Base-by-base conservation (phyloP, 129 eudicot genomes). In the Saussurea involucrata region DNA sequence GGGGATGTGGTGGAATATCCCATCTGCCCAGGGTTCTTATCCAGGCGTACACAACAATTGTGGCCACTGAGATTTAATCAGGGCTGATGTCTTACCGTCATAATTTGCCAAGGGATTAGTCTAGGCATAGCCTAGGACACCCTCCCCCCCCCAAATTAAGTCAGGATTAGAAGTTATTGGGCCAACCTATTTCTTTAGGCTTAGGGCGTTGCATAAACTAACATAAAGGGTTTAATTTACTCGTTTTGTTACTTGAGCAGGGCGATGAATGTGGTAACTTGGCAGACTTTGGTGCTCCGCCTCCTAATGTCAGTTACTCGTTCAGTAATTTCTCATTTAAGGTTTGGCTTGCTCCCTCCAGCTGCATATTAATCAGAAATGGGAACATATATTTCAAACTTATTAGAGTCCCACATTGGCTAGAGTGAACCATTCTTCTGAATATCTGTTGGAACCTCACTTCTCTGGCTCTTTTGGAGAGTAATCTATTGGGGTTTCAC, bases 271-370 rank as follows among this genome's bases (percentile, higher is more conserved):
- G 92, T 67, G 92, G 89, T 22, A 78, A 84, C 73, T 74, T 92
- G 78, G 83, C 94, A 18, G 97, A 95, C 0, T 91, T 91, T 27
- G 80, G 90, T 69, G 80, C 84, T 78, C 86, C 86, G 22, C 27
- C 81, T 77, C 92, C 69, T 57, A 68, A 81, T 17, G 76, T 78
- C 79, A 86, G 81, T 76, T 92, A 92, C 86, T 95, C 99, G 0
- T 95, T 95, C 94, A 95, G 99, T 70, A 95, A 89, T 85, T 95
- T 95, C 85, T 95, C 97, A 31, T 95, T 86, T 63, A 95, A 92
- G 99, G 99, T 89, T 58, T 72, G 79, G 22, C 24, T 25, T 9
- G 28, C 25, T 25, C 24, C 24, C 46, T 10, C 61, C 24, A 44
- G 15, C 15, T 72, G 6, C 17, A 34, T 58, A 12, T 34, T 68